Percentiles rank a stretch among this genome's conserved stretches.
These are phyloP conservation scores for Neonectria magnoliae DNA, from an alignment of 2,329 filamentous ascomycete species.

Conservation along the genomic window DNA sequence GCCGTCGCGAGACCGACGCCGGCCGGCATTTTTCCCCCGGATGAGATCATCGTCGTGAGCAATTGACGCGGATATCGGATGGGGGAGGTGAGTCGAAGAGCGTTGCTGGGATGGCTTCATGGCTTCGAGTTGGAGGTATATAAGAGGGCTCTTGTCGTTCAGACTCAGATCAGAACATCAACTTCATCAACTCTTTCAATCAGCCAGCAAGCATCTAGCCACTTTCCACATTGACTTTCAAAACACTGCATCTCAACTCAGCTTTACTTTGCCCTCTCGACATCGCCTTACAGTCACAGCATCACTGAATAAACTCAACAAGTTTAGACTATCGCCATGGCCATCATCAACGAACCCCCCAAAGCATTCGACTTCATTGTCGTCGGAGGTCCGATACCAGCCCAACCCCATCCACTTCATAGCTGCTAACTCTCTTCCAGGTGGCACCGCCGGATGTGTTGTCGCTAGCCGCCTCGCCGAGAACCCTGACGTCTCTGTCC, in stretches of 20 bases:
- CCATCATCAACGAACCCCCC: conserved; percentile 18
- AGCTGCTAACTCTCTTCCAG: conserved; percentile 8
- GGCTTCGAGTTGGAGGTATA: background rate
- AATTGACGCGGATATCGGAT: background rate
- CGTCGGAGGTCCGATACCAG: conserved; percentile 16
- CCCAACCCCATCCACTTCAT: background rate
- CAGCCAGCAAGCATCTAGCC: background rate
- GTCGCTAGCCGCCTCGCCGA: conserved; percentile 51
- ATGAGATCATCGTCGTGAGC: background rate
- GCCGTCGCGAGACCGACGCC: background rate
- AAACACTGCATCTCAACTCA: background rate
- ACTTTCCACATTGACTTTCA: background rate
- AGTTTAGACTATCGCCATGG: background rate
- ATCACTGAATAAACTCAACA: background rate
- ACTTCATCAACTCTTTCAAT: background rate
- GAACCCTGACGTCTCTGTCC: conserved; percentile 51
- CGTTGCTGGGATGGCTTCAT: background rate
- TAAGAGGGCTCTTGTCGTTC: background rate
- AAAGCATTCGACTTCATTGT: conserved; percentile 24
- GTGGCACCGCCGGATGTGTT: conserved; percentile 50
- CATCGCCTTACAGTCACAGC: background rate
- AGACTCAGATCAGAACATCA: background rate
- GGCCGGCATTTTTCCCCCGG: background rate
- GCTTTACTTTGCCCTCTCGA: background rate
- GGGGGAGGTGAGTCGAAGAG: background rate